These are phyloP conservation scores for Solanum hybrid DNA, from an alignment of 305 asterid genomes.

Conservation along the genomic window DNA sequence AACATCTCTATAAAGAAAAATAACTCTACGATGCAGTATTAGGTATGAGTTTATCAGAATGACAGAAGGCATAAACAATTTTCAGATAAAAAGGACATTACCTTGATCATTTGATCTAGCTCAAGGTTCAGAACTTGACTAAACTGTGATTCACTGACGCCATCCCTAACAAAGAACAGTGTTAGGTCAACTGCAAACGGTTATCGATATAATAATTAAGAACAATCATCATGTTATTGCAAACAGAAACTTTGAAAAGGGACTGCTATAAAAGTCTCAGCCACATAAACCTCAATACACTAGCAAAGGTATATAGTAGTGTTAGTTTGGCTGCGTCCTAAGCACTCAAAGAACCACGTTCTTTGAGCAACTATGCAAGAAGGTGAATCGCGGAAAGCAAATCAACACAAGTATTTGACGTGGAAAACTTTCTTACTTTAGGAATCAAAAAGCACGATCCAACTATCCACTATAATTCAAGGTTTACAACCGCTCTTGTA, in stretches of 20 bases:
- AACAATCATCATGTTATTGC: neutral
- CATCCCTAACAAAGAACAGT: slow-evolving; percentile 53
- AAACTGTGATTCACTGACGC: slow-evolving; percentile 85
- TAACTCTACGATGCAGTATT: neutral
- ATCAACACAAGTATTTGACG: neutral
- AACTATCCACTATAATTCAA: neutral
- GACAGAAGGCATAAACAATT: neutral
- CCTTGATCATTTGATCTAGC: slow-evolving; percentile 86
- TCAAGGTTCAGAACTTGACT: slow-evolving; percentile 64
- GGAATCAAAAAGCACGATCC: neutral
- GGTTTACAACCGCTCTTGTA: neutral
- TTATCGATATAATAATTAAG: slow-evolving; percentile 6
- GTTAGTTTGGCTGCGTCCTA: neutral
- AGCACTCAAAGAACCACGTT: neutral
- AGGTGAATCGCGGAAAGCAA: neutral
- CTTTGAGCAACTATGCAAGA: neutral
- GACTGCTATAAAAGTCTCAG: neutral
- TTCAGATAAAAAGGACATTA: slow-evolving; percentile 14
- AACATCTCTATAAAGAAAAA: neutral
- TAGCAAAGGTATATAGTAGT: neutral
- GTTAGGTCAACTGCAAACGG: slow-evolving; percentile 4
- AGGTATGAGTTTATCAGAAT: neutral
- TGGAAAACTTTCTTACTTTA: neutral
- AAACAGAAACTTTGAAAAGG: slow-evolving; percentile 5
- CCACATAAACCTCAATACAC: neutral